Percentiles rank a stretch among this genome's conserved stretches.
These are phyloP conservation scores for Vairimorpha apis DNA, from an alignment of 371 early-diverging fungal genomes.

Conservation along the genomic window DNA sequence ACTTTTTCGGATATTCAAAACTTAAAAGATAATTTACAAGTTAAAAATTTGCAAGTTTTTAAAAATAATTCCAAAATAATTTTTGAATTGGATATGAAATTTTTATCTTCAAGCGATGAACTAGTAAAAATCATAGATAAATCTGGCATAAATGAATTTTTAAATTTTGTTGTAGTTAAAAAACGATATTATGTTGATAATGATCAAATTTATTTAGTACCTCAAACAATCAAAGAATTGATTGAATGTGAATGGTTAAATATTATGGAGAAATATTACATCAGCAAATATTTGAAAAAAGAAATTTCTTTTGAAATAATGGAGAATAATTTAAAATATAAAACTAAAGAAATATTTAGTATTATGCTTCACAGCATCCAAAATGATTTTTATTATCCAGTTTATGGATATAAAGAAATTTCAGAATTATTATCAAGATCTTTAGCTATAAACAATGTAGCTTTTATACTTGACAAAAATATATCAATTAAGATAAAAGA, in stretches of 20 bases:
- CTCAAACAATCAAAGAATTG: conserved; percentile 18
- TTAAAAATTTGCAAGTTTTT: conserved; percentile 6
- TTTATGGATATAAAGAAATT: conserved; percentile 28
- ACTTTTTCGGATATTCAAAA: conserved; percentile 9
- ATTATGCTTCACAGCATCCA: neutral
- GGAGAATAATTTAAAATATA: neutral
- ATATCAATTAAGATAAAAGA: neutral
- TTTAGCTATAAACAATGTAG: conserved; percentile 10
- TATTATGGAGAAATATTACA: conserved; percentile 8
- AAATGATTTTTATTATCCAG: conserved; percentile 12
- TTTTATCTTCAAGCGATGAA: conserved; percentile 15
- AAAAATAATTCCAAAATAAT: conserved; percentile 5
- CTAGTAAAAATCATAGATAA: neutral
- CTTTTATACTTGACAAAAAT: conserved; percentile 17
- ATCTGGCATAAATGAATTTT: conserved; percentile 8
- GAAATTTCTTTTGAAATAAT: neutral
- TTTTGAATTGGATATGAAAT: conserved; percentile 18
- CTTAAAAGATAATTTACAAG: conserved; percentile 4
- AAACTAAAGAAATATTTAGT: conserved; percentile 8
- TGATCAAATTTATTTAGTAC: conserved; percentile 14
- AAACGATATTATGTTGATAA: conserved; percentile 9
- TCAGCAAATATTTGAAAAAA: conserved; percentile 8
- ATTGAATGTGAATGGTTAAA: conserved; percentile 9
- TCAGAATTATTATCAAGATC: conserved; percentile 30
- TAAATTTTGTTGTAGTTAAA: conserved; percentile 5